Percentiles rank a stretch among this genome's conserved stretches.
Evolutionary conservation across 352 stramenopile genomes (phyloP).

Genomic region (Phytophthora hibernalis): DNA sequence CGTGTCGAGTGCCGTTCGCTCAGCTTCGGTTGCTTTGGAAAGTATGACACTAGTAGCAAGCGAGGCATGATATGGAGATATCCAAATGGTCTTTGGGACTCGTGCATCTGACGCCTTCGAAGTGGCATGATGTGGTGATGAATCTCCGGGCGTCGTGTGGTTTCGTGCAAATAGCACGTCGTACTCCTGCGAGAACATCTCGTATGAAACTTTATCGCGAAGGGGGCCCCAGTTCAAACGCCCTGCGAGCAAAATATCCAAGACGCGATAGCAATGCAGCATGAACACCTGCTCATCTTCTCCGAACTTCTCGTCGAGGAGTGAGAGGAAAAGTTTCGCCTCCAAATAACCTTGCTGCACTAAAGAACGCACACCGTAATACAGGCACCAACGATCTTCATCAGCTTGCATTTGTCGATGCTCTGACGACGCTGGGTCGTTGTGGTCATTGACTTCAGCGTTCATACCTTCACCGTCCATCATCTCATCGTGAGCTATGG

Average conservation of each 20-base stretch:
- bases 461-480: background rate
- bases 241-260: conserved; percentile 74
- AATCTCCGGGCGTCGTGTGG: conserved; percentile 2
- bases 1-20: conserved; percentile 62
- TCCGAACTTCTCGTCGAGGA: conserved; percentile 93
- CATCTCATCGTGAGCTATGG: conserved; percentile 40
- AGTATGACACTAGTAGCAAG: conserved; percentile 79
- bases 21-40: conserved; percentile 69
- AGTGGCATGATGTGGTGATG: background rate
- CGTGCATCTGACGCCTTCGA: background rate
- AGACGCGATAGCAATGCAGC: conserved; percentile 87
- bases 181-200: conserved; percentile 61
- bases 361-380: conserved; percentile 91
- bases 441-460: conserved; percentile 13
- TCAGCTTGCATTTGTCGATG: conserved; percentile 73
- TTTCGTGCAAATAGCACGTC: conserved; percentile 31
- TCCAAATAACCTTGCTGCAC: conserved; percentile 90
- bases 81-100: conserved; percentile 84
- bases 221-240: conserved; percentile 73
- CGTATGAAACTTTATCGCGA: conserved; percentile 62
- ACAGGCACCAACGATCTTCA: conserved; percentile 93
- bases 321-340: conserved; percentile 90
- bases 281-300: conserved; percentile 93
- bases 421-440: conserved; percentile 36
- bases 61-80: conserved; percentile 78